Evolutionary conservation across 805 yeast species (phyloP).

Genomic region (Ogataea parapolymorpha): DNA sequence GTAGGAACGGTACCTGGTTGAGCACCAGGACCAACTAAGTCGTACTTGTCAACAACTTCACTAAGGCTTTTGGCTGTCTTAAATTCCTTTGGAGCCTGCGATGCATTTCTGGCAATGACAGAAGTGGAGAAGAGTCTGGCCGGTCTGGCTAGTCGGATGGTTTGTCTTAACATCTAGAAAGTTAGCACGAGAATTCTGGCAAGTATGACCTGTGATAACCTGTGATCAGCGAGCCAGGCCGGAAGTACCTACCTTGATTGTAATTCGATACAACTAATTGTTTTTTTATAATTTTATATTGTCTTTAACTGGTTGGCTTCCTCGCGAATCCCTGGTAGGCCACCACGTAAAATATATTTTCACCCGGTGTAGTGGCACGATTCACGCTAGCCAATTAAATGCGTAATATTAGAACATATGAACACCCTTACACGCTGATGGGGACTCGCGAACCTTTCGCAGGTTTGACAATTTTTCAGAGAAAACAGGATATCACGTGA

Average conservation of each 20-base stretch:
- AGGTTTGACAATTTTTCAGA: neutral
- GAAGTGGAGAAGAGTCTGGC: constrained; percentile 35
- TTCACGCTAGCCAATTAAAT: constrained; percentile 17
- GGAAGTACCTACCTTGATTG: constrained; percentile 5
- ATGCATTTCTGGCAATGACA: constrained; percentile 24
- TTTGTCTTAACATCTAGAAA: constrained; percentile 34
- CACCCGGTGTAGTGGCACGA: constrained; percentile 12
- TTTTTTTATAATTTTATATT: constrained; percentile 8
- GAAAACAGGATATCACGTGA: no score
- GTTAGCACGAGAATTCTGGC: constrained; percentile 2
- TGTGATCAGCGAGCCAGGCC: neutral
- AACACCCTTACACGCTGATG: constrained; percentile 3
- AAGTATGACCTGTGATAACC: no score
- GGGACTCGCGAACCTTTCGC: neutral
- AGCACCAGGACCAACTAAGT: constrained; percentile 91
- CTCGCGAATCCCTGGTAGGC: constrained; percentile 6
- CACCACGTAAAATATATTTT: constrained; percentile 1
- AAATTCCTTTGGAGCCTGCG: constrained; percentile 36
- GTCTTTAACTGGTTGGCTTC: constrained; percentile 9
- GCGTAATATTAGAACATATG: constrained; percentile 9
- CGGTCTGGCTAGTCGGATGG: constrained; percentile 34
- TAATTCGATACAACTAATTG: constrained; percentile 4
- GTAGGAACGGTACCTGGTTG: constrained; percentile 80
- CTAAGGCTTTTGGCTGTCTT: constrained; percentile 66
- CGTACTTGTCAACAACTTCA: constrained; percentile 74